phyloP scores from a whole-genome alignment of 176 grass and related monocot genomes.

The Oryza punctata region DNA sequence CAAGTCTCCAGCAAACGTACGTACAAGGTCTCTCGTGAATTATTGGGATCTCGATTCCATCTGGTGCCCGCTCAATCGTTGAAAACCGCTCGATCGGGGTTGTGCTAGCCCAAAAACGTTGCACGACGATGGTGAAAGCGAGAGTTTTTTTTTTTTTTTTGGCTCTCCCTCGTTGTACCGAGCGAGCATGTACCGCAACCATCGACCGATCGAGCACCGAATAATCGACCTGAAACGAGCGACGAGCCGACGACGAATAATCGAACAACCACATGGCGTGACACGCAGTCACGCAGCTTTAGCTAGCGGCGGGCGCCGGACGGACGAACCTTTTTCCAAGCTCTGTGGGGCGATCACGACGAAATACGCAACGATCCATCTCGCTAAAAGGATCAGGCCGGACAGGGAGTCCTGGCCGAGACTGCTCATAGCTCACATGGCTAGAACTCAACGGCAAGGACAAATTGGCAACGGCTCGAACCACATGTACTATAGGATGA shows the following conservation, averaged over 20 bases:
- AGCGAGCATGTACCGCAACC: not conserved
- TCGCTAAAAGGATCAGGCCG: not conserved
- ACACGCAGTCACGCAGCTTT: not conserved
- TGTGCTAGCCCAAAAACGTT: not conserved
- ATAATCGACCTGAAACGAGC: too few relatives aligned
- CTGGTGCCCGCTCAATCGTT: not conserved
- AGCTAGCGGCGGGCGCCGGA: not conserved
- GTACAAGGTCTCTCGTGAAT: not conserved
- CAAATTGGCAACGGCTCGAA: not conserved
- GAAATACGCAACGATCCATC: conserved; percentile 12
- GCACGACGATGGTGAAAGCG: too few relatives aligned
- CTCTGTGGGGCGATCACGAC: conserved; percentile 43
- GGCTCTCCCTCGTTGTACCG: too few relatives aligned
- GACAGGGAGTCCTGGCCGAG: not conserved
- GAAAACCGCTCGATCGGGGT: not conserved
- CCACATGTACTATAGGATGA: not conserved
- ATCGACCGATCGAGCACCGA: conserved; percentile 5
- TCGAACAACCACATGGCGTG: not conserved
- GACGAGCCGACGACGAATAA: conserved; percentile 13
- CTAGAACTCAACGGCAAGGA: not conserved
- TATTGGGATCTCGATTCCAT: not conserved
- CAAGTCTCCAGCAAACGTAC: not conserved
- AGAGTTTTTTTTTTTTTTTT: too few relatives aligned
- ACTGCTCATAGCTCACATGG: not conserved
- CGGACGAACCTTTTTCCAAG: not conserved